Evolutionary conservation across 805 yeast species (phyloP), one percentile per base, ranked within the genome.

Genomic region (Saccharomycopsis sp.): DNA sequence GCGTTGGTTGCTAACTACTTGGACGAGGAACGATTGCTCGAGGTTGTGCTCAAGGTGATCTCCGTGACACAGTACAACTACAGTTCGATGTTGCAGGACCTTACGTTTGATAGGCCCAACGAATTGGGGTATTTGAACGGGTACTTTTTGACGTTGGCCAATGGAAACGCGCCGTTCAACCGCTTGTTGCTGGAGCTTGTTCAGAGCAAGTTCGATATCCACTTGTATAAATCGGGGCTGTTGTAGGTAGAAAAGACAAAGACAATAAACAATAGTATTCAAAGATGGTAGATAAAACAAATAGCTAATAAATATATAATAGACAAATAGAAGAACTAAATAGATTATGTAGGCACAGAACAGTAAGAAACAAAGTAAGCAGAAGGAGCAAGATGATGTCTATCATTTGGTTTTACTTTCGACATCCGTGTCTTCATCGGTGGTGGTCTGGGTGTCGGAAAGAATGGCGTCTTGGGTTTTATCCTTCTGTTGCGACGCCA

Each of bases 81-180:
- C 23, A 71, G 77, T 12, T 76, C 79, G 1, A 77, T 76, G 80
- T 71, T 79, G 67, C 78, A 77, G 59, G 98, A 93, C 65, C 55
- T 29, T 23, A 75, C 68, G 2, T 54, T 74, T 12, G 72, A 74
- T 62, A 78, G 81, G 64, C 78, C 75, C 15, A 88, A 94, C 0
- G 99, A 93, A 68, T 81, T 93, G 20, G 87, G 85, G 61, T 87
- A 80, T 68, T 85, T 93, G 60, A 94, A 92, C 68, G 97, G 97
- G 0, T 89, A 83, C 66, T 76, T 92, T 12, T 85, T 80, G 1
- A 68, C 66, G 3, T 71, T 83, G 56, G 96, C 89, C 1, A 64
- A 70, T 34, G 72, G 73, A 59, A 70, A 77, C 53, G 74, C 60
- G 17, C 54, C 56, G 2, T 17, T 14, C 9, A 61, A 61, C 38